Base-by-base conservation (phyloP, 2,329 filamentous ascomycete genomes). In the Neofusicoccum umdonicola region DNA sequence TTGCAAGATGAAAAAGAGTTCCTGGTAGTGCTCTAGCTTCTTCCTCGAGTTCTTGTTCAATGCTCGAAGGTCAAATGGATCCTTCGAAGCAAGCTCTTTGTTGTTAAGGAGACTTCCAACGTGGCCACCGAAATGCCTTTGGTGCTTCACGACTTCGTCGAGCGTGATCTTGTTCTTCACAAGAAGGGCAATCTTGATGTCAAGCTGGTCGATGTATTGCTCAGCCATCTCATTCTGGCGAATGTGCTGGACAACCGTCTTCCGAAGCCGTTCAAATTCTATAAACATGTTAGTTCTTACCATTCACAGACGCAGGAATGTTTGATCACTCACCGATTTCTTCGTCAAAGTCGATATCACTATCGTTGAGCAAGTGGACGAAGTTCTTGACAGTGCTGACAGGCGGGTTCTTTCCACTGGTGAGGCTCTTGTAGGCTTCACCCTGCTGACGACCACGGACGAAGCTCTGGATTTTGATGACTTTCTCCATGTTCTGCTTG, bases 81-180 rank as follows among this genome's bases (percentile, higher is more conserved):
- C 96, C 66, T 90, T 88, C 1, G 92, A 96, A 1, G 90, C 87
- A 67, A 97, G 93, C 58, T 93, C 88, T n/a, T 88, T 90, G 78
- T 95, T 97, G 65, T 91, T 91, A 56, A 99, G 83, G 35, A 98
- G 85, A 66, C 87, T 91, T 68, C 93, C 90, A 22, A 93, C 89
- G 72, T 95, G 90, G 2, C 94, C 93, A 64, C 95, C 95, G 72
- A 95, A 97, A 76, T 97, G 96, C 81, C 90, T 94, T 74, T 99
- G 95, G 74, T 98, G 95, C 71, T 93, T 92, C 63, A 99, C 91
- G 34, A 99, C 95, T 79, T 99, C 96, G 73, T 99, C 95, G 3
- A 99, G 84, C 0, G 95, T 98, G 73, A 99, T 99, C 79, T 99
- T 99, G 85, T 99, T 99, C 84, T 98, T 98, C 72, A 99, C 95